Base-by-base conservation (phyloP, 2,329 filamentous ascomycete species). In the Conoideocrella luteorostrata region DNA sequence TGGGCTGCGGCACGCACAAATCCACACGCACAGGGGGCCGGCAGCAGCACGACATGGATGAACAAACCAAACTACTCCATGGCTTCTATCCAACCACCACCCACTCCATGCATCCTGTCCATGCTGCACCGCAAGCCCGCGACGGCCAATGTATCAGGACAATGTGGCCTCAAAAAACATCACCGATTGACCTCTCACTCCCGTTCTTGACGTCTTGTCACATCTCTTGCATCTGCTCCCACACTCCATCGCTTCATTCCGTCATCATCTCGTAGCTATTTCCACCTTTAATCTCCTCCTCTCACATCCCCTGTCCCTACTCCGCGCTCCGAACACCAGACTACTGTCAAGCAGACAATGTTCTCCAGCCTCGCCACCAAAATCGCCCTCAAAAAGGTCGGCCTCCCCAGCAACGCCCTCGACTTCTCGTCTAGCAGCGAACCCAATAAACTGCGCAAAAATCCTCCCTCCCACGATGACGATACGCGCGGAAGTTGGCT, bases 331-430 rank as follows among this genome's bases (percentile, higher is more conserved):
- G 10, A n/a, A n/a, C n/a, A n/a, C n/a, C n/a, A n/a, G n/a, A n/a
- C n/a, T n/a, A n/a, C n/a, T n/a, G n/a, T n/a, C n/a, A 32, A 11
- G 30, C 20, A 30, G 37, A 43, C 62, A 54, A 80, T 80, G 77
- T 70, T 80, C 56, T 70, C 71, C 53, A 72, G 66, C 50, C 61
- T 81, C 45, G 70, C 71, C 13, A 75, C 76, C 36, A 80, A 80
- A 60, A 62, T 80, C 50, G 77, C 76, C 48, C 66, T 81, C 52
- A 75, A 69, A 50, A 78, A 77, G 56, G 69, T 69, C 40, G 77
- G 77, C 55, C 58, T 80, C 43, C 68, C 72, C 30, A 71, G 66
- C 59, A 64, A 78, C 51, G 60, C 69, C 37, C 61, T 80, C 44
- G 64, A 72, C 41, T 61, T 67, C 23, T 50, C 57, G 28, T 51